These are phyloP conservation scores for Russula lepida DNA, from an alignment of 768 basidiomycete genomes.

Conservation along the genomic window DNA sequence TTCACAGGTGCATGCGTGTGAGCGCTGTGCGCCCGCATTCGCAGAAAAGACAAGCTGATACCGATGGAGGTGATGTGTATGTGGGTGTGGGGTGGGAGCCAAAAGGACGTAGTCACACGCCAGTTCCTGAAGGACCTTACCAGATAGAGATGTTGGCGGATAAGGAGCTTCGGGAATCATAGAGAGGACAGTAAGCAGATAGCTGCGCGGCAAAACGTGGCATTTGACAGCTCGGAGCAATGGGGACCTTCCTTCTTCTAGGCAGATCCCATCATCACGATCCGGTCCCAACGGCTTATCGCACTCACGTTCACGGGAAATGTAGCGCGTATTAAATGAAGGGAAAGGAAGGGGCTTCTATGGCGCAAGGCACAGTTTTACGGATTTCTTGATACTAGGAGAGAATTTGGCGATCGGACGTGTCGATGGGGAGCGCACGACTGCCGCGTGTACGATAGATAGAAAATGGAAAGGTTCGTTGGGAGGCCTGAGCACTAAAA, in stretches of 20 bases:
- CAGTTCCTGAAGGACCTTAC: not conserved
- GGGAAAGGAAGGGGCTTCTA: not conserved
- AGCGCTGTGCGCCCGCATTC: not conserved
- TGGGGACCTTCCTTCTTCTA: not conserved
- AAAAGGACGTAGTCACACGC: not conserved
- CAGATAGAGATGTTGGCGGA: not conserved
- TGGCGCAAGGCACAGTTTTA: not conserved
- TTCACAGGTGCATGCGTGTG: not conserved
- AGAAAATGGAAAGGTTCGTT: constrained; percentile 14
- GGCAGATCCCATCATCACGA: constrained; percentile 7
- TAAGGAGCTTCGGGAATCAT: not conserved
- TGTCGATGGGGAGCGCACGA: constrained; percentile 8
- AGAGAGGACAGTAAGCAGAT: not conserved
- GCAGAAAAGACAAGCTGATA: not conserved
- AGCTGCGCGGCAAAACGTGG: not conserved
- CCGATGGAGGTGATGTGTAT: not conserved
- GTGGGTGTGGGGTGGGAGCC: not conserved
- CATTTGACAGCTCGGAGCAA: not conserved
- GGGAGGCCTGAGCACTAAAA: not conserved
- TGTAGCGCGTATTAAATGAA: not conserved
- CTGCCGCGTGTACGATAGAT: constrained; percentile 17
- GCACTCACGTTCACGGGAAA: not conserved
- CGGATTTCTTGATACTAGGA: not conserved
- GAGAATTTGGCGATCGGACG: constrained; percentile 6
- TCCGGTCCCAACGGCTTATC: constrained; percentile 9